Percentiles rank a stretch among this genome's conserved stretches.
Conservation (phyloP, 352 stramenopile genomes). For the Aphanomyces cochlioides region DNA sequence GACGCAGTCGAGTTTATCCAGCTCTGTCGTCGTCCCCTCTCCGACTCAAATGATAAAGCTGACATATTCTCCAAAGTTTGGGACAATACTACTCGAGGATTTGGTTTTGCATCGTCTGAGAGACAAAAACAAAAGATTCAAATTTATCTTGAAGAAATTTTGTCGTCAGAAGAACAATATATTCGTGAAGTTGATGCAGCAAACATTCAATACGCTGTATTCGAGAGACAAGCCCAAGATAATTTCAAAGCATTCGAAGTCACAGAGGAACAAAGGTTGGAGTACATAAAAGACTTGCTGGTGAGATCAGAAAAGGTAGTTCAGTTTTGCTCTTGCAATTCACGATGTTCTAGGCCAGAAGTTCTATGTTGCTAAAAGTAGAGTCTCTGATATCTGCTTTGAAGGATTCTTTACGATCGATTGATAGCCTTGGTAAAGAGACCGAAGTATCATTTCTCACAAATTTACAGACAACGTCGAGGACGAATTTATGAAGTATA, state of each 20-base stretch:
- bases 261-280: constrained; percentile 76
- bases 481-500: constrained; percentile 46
- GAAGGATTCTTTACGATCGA: constrained; percentile 44
- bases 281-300: constrained; percentile 74
- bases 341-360: constrained; percentile 33
- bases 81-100: constrained; percentile 60
- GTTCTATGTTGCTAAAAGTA: constrained; percentile 45
- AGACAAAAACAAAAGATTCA: constrained; percentile 62
- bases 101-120: constrained; percentile 59
- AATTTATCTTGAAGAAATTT: constrained; percentile 56
- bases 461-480: constrained; percentile 60
- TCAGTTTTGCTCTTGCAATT: background rate
- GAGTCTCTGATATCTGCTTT: constrained; percentile 49
- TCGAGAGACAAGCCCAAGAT: constrained; percentile 69
- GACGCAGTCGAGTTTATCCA: constrained; percentile 57
- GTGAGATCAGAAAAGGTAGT: constrained; percentile 51
- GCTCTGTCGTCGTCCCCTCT: constrained; percentile 23
- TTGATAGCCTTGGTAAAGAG: constrained; percentile 65
- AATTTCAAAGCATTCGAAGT: constrained; percentile 78
- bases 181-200: constrained; percentile 59
- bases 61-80: constrained; percentile 80
- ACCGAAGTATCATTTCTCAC: background rate
- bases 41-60: constrained; percentile 44
- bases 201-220: constrained; percentile 58
- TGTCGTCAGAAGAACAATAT: constrained; percentile 67